Evolutionary conservation across 1,139 yeast genomes (phyloP).

Genomic region (Debaryomyces udenii): DNA sequence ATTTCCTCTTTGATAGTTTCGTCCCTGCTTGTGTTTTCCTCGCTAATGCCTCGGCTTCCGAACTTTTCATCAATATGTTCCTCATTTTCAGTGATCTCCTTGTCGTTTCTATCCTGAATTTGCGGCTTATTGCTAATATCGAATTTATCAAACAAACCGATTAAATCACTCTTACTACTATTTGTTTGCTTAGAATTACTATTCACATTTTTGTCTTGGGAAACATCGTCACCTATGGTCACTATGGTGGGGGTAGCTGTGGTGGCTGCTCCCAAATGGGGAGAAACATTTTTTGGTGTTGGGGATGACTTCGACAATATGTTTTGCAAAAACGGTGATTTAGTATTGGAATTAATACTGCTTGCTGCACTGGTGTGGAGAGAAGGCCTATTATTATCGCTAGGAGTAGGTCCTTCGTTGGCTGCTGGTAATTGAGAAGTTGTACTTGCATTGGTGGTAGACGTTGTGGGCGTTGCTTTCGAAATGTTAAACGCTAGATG

Average conservation of each 20-base stretch:
- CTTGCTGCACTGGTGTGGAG: no score
- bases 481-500: slow-evolving; percentile 42
- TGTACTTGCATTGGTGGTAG: slow-evolving; percentile 41
- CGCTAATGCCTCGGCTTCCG: slow-evolving; percentile 8
- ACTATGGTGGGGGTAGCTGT: slow-evolving; percentile 31
- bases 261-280: slow-evolving; percentile 13
- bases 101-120: slow-evolving; percentile 11
- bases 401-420: slow-evolving; percentile 20
- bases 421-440: slow-evolving; percentile 25
- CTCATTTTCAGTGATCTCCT: slow-evolving; percentile 14
- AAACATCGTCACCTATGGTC: slow-evolving; percentile 21
- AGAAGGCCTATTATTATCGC: slow-evolving; percentile 15
- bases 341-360: slow-evolving; percentile 10
- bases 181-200: neutral
- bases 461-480: slow-evolving; percentile 49
- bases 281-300: slow-evolving; percentile 13
- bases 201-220: slow-evolving; percentile 1
- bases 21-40: slow-evolving; percentile 10
- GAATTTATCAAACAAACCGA: slow-evolving; percentile 45
- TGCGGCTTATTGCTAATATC: slow-evolving; percentile 27
- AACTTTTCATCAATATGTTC: slow-evolving; percentile 3
- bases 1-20: neutral
- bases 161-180: slow-evolving; percentile 28
- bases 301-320: slow-evolving; percentile 19
- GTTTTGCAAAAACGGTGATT: slow-evolving; percentile 25